phyloP scores from a whole-genome alignment of 768 basidiomycete species.

The Clavulina sp. region DNA sequence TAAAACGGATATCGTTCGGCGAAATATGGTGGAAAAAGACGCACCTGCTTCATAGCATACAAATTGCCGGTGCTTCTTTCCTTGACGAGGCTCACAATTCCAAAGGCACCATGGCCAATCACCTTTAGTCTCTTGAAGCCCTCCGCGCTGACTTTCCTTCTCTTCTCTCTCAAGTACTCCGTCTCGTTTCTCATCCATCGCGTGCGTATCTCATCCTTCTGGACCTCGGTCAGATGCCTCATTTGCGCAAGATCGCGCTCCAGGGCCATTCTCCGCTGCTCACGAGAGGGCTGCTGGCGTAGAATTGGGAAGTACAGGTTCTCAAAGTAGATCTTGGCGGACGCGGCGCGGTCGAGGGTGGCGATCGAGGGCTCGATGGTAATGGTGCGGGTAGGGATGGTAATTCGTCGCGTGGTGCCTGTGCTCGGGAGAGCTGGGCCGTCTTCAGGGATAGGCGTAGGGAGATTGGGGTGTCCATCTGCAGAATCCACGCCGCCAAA shows the following conservation, averaged over 20 bases:
- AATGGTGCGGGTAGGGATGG: conserved; percentile 31
- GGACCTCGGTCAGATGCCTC: conserved; percentile 39
- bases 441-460: too few species aligned
- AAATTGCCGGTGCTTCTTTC: conserved; percentile 64
- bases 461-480: too few species aligned
- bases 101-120: conserved; percentile 93
- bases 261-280: conserved; percentile 70
- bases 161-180: conserved; percentile 67
- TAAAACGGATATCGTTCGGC: neutral
- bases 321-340: conserved; percentile 87
- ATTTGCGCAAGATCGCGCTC: conserved; percentile 72
- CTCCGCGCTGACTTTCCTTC: conserved; percentile 65
- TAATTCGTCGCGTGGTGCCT: too few species aligned
- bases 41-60: conserved; percentile 94
- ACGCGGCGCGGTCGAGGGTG: conserved; percentile 86
- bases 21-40: conserved; percentile 11
- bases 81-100: conserved; percentile 82
- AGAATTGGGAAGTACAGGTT: conserved; percentile 75
- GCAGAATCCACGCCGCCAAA: too few species aligned
- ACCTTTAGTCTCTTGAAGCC: conserved; percentile 83
- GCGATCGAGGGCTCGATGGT: conserved; percentile 47
- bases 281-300: conserved; percentile 69
- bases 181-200: conserved; percentile 82
- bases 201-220: conserved; percentile 52
- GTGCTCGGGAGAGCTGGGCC: too few species aligned